Percentiles rank a stretch among this genome's conserved stretches.
Conservation (phyloP, 345 rosid species). For the Eucalyptus cloeziana region DNA sequence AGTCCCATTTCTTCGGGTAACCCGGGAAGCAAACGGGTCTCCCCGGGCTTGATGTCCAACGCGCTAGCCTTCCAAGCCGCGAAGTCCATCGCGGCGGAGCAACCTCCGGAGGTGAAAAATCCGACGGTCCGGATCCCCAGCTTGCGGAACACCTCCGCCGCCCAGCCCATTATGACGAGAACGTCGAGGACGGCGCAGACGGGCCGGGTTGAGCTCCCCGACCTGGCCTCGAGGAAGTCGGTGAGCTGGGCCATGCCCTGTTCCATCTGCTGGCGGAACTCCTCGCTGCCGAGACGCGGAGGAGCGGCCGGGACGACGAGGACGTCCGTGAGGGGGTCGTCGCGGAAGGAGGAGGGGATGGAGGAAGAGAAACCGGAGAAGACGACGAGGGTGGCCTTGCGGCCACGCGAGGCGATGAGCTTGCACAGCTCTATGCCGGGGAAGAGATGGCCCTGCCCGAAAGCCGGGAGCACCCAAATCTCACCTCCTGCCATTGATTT, state of each 20-base stretch:
- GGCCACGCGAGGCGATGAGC: background rate
- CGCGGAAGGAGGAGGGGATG: conserved; percentile 5
- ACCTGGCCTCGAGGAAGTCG: background rate
- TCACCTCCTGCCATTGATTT: background rate
- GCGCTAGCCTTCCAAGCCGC: conserved; percentile 24
- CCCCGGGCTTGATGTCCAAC: conserved; percentile 12
- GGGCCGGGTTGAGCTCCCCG: background rate
- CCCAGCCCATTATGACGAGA: conserved; percentile 13
- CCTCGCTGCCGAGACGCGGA: background rate
- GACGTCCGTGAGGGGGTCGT: background rate
- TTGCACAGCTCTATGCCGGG: conserved; percentile 22
- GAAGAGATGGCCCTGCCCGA: conserved; percentile 16
- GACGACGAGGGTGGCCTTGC: conserved; percentile 1
- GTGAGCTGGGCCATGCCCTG: background rate
- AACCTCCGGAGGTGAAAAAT: conserved; percentile 31
- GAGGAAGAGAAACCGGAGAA: conserved; percentile 8
- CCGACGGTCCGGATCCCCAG: conserved; percentile 10
- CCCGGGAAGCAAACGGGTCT: conserved; percentile 19
- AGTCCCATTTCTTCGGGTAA: conserved; percentile 28
- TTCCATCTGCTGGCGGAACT: background rate
- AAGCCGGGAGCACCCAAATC: conserved; percentile 8
- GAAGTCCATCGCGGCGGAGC: conserved; percentile 26
- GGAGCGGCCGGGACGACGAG: background rate
- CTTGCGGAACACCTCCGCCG: conserved; percentile 6
- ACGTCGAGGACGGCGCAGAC: conserved; percentile 25